These are phyloP conservation scores for Verticillium longisporum DNA, from an alignment of 2,329 filamentous ascomycete species.

Conservation along the genomic window DNA sequence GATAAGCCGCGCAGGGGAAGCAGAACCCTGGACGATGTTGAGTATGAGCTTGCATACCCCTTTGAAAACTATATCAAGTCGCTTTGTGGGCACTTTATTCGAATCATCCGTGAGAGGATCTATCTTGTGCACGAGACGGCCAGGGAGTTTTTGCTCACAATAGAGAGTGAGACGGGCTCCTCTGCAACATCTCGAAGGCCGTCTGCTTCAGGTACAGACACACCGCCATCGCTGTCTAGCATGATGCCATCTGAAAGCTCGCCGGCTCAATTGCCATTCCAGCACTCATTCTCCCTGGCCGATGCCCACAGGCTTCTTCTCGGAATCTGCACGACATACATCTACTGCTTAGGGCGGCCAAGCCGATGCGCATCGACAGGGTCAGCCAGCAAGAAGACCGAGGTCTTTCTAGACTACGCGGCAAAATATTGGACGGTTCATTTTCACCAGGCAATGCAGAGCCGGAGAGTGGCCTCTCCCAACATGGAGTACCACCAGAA, in stretches of 20 bases:
- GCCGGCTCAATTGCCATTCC: background rate
- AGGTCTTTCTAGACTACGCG: background rate
- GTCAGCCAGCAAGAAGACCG: background rate
- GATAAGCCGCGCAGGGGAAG: background rate
- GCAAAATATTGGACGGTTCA: background rate
- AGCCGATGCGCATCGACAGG: background rate
- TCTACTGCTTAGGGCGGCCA: background rate
- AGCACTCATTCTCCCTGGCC: background rate
- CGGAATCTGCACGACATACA: background rate
- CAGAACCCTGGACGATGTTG: conserved; percentile 8
- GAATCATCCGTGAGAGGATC: conserved; percentile 11
- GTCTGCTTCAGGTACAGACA: no score
- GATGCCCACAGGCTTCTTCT: background rate
- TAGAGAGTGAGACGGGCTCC: background rate
- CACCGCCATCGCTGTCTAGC: background rate
- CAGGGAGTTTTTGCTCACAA: conserved; percentile 13
- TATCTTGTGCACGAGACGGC: conserved; percentile 17
- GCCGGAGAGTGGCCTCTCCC: background rate
- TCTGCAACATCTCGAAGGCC: background rate
- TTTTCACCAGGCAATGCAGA: background rate
- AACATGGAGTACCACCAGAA: conserved; percentile 3
- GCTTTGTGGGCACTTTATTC: conserved; percentile 11
- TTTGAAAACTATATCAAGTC: conserved; percentile 11
- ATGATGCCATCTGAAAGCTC: no score
- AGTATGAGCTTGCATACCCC: conserved; percentile 11